Evolutionary conservation across 345 rosid species (phyloP).

Genomic region (Eutrema heterophyllum): DNA sequence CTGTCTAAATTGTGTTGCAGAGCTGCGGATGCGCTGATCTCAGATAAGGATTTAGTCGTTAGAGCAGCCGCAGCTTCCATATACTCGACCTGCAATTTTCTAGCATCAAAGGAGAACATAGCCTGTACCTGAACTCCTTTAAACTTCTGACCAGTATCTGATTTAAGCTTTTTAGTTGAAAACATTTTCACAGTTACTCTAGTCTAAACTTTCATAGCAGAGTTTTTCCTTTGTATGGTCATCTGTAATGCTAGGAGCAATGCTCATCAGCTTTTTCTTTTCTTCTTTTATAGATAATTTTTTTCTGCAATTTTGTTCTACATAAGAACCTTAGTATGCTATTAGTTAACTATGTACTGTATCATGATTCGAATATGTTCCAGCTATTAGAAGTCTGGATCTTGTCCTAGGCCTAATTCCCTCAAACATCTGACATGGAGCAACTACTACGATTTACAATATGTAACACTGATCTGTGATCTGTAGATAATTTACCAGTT

Average conservation of each 20-base stretch:
- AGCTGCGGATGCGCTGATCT: constrained; percentile 34
- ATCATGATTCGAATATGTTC: neutral
- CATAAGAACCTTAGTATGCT: too few relatives aligned
- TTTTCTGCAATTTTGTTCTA: neutral
- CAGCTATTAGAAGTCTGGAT: neutral
- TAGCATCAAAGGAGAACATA: constrained; percentile 58
- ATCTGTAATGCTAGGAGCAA: constrained; percentile 29
- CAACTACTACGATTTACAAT: constrained; percentile 15
- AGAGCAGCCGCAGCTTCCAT: constrained; percentile 95
- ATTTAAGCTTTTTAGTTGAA: constrained; percentile 17
- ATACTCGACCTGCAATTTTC: constrained; percentile 73
- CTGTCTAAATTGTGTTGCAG: constrained; percentile 36
- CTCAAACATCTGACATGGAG: neutral
- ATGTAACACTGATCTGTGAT: constrained; percentile 10
- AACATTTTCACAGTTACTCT: neutral
- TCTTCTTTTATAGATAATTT: neutral
- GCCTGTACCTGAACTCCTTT: constrained; percentile 50
- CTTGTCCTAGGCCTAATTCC: constrained; percentile 4
- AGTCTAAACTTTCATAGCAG: constrained; percentile 20
- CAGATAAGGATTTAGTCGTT: constrained; percentile 63
- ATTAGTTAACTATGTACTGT: neutral
- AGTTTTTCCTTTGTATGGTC: neutral
- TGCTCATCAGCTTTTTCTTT: constrained; percentile 17
- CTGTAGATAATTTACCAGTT: neutral
- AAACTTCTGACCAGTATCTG: constrained; percentile 5